A percentile compares a stretch with the other conserved stretches of the same genome.
Evolutionary conservation across 768 basidiomycete species (phyloP).

Genomic region (Podaxis sp.): DNA sequence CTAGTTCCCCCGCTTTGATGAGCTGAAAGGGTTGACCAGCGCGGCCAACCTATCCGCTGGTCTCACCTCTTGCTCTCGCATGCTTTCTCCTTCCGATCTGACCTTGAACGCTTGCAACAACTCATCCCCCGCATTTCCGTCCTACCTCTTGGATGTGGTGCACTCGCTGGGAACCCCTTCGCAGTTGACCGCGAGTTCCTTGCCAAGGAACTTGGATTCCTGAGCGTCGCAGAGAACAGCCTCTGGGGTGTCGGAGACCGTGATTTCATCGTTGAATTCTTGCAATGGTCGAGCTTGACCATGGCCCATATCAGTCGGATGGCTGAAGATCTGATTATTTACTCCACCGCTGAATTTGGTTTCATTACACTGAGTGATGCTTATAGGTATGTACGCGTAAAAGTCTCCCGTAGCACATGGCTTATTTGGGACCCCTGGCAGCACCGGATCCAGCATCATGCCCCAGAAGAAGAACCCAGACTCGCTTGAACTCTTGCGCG

Average conservation of each 20-base stretch:
- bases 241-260: conserved; percentile 96
- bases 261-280: conserved; percentile 95
- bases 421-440: conserved; percentile 28
- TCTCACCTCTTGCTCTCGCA: conserved; percentile 95
- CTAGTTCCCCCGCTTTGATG: neutral
- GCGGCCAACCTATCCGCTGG: conserved; percentile 98
- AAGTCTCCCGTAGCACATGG: neutral
- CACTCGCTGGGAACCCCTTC: conserved; percentile 97
- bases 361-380: conserved; percentile 97
- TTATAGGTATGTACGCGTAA: conserved; percentile 68
- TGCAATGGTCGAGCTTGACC: conserved; percentile 93
- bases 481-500: conserved; percentile 91
- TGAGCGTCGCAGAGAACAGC: conserved; percentile 90
- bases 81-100: conserved; percentile 88
- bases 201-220: conserved; percentile 86
- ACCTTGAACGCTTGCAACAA: conserved; percentile 82
- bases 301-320: conserved; percentile 94
- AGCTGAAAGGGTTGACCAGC: conserved; percentile 46
- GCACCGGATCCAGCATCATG: conserved; percentile 99
- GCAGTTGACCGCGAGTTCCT: conserved; percentile 91
- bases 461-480: conserved; percentile 99
- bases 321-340: conserved; percentile 95
- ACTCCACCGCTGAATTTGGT: conserved; percentile 96
- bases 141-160: conserved; percentile 91
- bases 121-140: conserved; percentile 89